Percentiles rank a stretch among this genome's conserved stretches.
Evolutionary conservation across 192 early-diverging fungal genomes (phyloP).

Genomic region (Rhizophlyctis rosea): DNA sequence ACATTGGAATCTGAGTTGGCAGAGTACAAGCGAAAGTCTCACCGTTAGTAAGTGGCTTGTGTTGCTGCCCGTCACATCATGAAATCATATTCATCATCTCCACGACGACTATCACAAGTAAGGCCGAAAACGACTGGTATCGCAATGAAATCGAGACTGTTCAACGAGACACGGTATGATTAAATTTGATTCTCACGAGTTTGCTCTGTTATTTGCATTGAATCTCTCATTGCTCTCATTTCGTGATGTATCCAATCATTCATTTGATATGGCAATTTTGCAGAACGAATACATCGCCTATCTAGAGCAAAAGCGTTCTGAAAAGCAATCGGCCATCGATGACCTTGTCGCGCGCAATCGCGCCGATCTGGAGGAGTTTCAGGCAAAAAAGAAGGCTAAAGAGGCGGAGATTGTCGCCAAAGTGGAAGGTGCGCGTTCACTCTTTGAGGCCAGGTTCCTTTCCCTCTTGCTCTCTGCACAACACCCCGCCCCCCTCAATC

Average conservation of each 20-base stretch:
- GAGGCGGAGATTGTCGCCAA: constrained; percentile 38
- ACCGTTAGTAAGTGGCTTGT: constrained; percentile 29
- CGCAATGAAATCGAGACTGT: constrained; percentile 46
- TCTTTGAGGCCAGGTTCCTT: too few relatives aligned
- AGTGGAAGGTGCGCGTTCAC: constrained; percentile 32
- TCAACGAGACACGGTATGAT: constrained; percentile 43
- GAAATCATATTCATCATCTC: not conserved
- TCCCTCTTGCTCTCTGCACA: too few relatives aligned
- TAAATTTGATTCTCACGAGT: not conserved
- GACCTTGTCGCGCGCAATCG: constrained; percentile 37
- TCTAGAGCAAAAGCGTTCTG: constrained; percentile 43
- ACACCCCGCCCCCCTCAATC: too few relatives aligned
- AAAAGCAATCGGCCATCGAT: constrained; percentile 45
- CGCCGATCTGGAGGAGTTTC: constrained; percentile 37
- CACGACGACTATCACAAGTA: constrained; percentile 21
- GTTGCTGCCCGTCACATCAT: not conserved
- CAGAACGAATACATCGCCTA: constrained; percentile 52
- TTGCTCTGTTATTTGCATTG: not conserved
- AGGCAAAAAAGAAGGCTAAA: constrained; percentile 13
- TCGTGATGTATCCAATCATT: not conserved
- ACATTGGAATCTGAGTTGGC: constrained; percentile 40
- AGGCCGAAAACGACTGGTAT: constrained; percentile 56
- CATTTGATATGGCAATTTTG: too few relatives aligned
- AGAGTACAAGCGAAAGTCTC: constrained; percentile 44
- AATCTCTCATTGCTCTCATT: not conserved